Percentiles rank a stretch among this genome's conserved stretches.
These are phyloP conservation scores for Penicillium sp. DNA, from an alignment of 2,329 filamentous ascomycete species.

Conservation along the genomic window DNA sequence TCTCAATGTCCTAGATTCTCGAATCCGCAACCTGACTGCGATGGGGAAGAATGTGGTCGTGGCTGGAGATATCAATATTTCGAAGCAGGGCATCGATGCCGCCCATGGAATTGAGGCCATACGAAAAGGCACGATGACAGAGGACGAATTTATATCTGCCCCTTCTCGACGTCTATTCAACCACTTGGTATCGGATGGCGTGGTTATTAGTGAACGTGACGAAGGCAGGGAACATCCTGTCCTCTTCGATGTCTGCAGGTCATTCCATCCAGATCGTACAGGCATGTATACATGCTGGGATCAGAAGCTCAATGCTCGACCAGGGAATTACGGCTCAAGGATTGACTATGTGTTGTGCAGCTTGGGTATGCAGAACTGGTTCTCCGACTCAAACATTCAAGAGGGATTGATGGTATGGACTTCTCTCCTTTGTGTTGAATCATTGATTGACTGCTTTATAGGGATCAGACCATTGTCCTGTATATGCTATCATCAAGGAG, in stretches of 20 bases:
- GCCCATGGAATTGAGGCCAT: constrained; percentile 72
- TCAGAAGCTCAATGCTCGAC: constrained; percentile 89
- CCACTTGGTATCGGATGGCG: constrained; percentile 74
- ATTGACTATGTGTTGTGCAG: constrained; percentile 94
- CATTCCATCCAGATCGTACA: constrained; percentile 72
- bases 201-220: constrained; percentile 64
- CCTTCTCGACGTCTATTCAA: constrained; percentile 79
- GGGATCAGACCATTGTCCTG: constrained; percentile 95
- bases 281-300: constrained; percentile 99
- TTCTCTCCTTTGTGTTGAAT: background rate
- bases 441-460: constrained; percentile 29
- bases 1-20: constrained; percentile 73
- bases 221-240: constrained; percentile 68
- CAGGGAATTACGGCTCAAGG: constrained; percentile 85
- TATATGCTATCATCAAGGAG: constrained; percentile 74
- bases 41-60: constrained; percentile 83
- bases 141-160: constrained; percentile 69
- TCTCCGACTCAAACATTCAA: constrained; percentile 79
- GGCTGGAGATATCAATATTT: constrained; percentile 86
- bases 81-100: constrained; percentile 67
- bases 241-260: constrained; percentile 79
- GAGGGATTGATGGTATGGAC: constrained; percentile 70
- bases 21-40: constrained; percentile 77
- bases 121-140: constrained; percentile 65
- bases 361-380: constrained; percentile 75